These are phyloP conservation scores for Xylariaceae sp. DNA, from an alignment of 2,329 filamentous ascomycete species.

Conservation along the genomic window DNA sequence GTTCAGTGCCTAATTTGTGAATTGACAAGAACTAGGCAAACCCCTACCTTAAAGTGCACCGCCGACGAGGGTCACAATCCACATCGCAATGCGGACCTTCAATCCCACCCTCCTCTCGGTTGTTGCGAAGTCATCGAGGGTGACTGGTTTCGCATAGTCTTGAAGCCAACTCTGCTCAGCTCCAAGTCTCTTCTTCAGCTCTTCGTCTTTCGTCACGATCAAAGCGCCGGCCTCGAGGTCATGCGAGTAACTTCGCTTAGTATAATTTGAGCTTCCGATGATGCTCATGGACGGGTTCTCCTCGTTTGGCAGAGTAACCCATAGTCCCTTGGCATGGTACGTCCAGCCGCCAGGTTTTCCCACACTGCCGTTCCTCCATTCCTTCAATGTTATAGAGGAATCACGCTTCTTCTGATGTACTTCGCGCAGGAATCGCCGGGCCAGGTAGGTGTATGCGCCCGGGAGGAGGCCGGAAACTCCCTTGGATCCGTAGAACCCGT, in stretches of 20 bases:
- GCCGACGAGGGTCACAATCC: constrained; percentile 80
- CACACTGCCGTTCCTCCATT: constrained; percentile 82
- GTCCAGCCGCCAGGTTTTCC: constrained; percentile 85
- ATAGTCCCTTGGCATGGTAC: constrained; percentile 95
- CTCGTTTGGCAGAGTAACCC: constrained; percentile 69
- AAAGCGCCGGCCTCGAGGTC: constrained; percentile 87
- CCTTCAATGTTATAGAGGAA: constrained; percentile 65
- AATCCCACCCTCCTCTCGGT: constrained; percentile 79
- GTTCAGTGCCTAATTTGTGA: background rate
- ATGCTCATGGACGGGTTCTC: constrained; percentile 69
- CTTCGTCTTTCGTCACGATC: constrained; percentile 73
- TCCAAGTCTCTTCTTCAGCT: constrained; percentile 65
- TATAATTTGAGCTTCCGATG: constrained; percentile 93
- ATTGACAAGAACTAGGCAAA: background rate
- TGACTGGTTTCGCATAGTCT: constrained; percentile 63
- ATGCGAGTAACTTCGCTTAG: constrained; percentile 83
- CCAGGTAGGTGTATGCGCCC: constrained; percentile 84
- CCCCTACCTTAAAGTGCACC: constrained; percentile 63
- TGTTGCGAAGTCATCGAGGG: constrained; percentile 71
- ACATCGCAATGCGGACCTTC: constrained; percentile 85
- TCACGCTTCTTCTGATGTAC: constrained; percentile 43
- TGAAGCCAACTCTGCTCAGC: constrained; percentile 78
- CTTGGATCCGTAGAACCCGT: constrained; percentile 86
- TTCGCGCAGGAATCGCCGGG: constrained; percentile 69
- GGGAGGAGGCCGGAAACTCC: constrained; percentile 88